Conservation (phyloP, 192 early-diverging fungal species). For the Chytriomyces sp. region DNA sequence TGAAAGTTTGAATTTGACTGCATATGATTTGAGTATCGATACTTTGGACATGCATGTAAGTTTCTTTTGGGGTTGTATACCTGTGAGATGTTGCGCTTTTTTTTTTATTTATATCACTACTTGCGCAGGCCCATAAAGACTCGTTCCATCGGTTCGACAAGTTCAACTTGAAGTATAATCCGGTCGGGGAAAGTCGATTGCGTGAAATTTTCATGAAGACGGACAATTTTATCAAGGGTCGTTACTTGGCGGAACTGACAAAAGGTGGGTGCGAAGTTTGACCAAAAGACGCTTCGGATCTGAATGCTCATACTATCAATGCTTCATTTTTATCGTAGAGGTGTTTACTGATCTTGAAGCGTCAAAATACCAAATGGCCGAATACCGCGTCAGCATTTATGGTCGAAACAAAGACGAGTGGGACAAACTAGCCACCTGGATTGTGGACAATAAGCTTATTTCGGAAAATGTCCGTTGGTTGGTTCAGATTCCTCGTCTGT, state of each 20-base stretch:
- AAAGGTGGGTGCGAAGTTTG: slow-evolving; percentile 57
- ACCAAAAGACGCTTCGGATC: slow-evolving; percentile 7
- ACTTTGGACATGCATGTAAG: slow-evolving; percentile 93
- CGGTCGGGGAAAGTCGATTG: slow-evolving; percentile 91
- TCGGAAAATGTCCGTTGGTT: slow-evolving; percentile 95
- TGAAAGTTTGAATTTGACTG: slow-evolving; percentile 84
- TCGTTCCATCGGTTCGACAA: slow-evolving; percentile 97
- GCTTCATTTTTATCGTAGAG: slow-evolving; percentile 56
- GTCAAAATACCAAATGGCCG: slow-evolving; percentile 94
- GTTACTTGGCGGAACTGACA: slow-evolving; percentile 90
- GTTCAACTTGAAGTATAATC: slow-evolving; percentile 97
- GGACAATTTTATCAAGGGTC: slow-evolving; percentile 85
- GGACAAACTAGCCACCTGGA: slow-evolving; percentile 94
- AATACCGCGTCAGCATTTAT: slow-evolving; percentile 94
- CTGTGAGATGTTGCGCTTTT: neutral
- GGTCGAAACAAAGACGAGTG: slow-evolving; percentile 81
- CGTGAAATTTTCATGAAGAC: slow-evolving; percentile 96
- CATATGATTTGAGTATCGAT: slow-evolving; percentile 93
- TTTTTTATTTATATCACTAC: slow-evolving; percentile 32
- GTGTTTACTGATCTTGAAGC: slow-evolving; percentile 87
- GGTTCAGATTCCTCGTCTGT: slow-evolving; percentile 90
- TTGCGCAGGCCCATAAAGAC: slow-evolving; percentile 79
- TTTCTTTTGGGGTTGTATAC: neutral
- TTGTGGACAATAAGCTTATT: slow-evolving; percentile 87
- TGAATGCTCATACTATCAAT: neutral